phyloP scores from a whole-genome alignment of 768 basidiomycete species.

The Pisolithus microcarpus region DNA sequence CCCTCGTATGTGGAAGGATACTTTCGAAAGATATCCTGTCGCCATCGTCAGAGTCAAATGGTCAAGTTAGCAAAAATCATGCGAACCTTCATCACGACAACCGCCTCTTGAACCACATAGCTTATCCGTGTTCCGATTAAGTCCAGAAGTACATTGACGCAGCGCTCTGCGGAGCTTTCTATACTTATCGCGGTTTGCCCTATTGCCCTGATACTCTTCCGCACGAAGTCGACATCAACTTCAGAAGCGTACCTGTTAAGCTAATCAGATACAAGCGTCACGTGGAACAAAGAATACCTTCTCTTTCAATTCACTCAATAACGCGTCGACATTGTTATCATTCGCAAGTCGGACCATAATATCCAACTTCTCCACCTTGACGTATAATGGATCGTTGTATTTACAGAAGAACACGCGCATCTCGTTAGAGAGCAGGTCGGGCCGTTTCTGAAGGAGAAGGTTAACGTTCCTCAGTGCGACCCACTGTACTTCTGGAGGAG shows the following conservation, averaged over 20 bases:
- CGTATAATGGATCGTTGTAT: slow-evolving; percentile 98
- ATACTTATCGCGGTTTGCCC: slow-evolving; percentile 97
- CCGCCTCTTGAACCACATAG: slow-evolving; percentile 97
- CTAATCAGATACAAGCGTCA: slow-evolving; percentile 1
- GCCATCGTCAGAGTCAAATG: not conserved
- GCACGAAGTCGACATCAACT: slow-evolving; percentile 97
- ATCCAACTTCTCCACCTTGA: slow-evolving; percentile 96
- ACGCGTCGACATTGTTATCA: slow-evolving; percentile 89
- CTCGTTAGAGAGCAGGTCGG: slow-evolving; percentile 87
- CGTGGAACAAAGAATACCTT: slow-evolving; percentile 31
- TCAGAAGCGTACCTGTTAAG: slow-evolving; percentile 81
- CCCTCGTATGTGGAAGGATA: slow-evolving; percentile 96
- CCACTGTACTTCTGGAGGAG: slow-evolving; percentile 98
- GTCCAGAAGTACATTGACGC: slow-evolving; percentile 89
- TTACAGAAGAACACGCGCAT: slow-evolving; percentile 99
- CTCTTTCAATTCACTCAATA: slow-evolving; percentile 95
- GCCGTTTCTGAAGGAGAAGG: slow-evolving; percentile 86
- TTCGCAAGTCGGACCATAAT: slow-evolving; percentile 93
- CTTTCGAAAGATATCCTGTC: slow-evolving; percentile 94
- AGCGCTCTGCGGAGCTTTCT: slow-evolving; percentile 85
- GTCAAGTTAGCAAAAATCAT: not conserved
- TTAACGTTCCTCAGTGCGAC: slow-evolving; percentile 96
- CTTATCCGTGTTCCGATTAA: slow-evolving; percentile 89
- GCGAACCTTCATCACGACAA: slow-evolving; percentile 95
- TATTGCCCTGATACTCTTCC: slow-evolving; percentile 90